These are phyloP conservation scores for Pyrenophora graminea DNA, from an alignment of 2,329 filamentous ascomycete genomes.

Conservation along the genomic window DNA sequence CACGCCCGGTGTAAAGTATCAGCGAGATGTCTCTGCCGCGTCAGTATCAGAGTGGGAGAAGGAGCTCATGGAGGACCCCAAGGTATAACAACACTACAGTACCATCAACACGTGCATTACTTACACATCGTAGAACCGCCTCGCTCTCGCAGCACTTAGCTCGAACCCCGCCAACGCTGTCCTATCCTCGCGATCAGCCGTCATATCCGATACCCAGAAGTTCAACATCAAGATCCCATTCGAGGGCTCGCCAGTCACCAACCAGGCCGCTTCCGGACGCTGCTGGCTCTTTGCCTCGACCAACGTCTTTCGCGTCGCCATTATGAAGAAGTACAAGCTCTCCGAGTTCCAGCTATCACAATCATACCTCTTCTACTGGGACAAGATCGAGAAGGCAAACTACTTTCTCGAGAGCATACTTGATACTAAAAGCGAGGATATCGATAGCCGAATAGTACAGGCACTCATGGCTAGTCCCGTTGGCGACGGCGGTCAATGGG, in stretches of 20 bases:
- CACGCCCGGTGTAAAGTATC: conserved; percentile 32
- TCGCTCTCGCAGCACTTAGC: conserved; percentile 75
- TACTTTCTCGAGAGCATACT: conserved; percentile 86
- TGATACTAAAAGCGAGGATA: conserved; percentile 69
- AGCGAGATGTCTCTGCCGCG: conserved; percentile 54
- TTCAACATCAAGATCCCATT: conserved; percentile 84
- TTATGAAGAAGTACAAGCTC: conserved; percentile 82
- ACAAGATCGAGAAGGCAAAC: conserved; percentile 90
- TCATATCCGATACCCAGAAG: conserved; percentile 72
- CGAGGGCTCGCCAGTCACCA: conserved; percentile 82
- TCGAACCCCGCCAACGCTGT: conserved; percentile 68
- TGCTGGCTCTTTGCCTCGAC: conserved; percentile 93
- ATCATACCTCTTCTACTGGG: conserved; percentile 88
- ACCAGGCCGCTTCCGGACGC: conserved; percentile 78
- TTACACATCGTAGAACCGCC: conserved; percentile 58
- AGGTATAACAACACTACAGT: conserved; percentile 53
- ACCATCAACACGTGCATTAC: neutral
- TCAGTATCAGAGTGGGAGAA: conserved; percentile 64
- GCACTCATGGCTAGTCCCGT: conserved; percentile 70
- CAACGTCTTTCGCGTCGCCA: conserved; percentile 87
- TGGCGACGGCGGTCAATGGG: conserved; percentile 85
- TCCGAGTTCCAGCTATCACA: conserved; percentile 84
- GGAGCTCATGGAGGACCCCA: conserved; percentile 65
- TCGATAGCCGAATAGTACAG: conserved; percentile 75
- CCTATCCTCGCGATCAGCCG: conserved; percentile 65